Evolutionary conservation across 1,284 basidiomycete species (phyloP), one percentile per base, ranked within the genome.

Genomic region (Fereydounia khargensis): DNA sequence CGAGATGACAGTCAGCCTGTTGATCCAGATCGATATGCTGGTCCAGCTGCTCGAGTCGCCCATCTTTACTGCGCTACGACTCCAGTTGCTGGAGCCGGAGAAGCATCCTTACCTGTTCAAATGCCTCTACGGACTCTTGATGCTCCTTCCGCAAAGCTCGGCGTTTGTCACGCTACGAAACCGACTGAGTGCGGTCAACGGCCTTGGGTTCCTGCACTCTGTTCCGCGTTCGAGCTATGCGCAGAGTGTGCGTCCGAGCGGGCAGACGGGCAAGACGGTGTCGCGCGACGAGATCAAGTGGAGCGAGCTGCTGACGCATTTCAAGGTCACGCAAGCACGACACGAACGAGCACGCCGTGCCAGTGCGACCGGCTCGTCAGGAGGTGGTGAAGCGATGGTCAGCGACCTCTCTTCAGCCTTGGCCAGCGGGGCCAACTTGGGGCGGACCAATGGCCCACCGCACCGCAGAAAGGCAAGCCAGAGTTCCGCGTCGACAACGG

Each of bases 31-130:
- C 25, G 95, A 98, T 79, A 97, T 97, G 76, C 84, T 99, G 6
- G 94, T 99, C 11, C 94, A 98, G 77, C 81, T 99, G 7, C 91
- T 99, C 50, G 95, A 99, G 77, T 92, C 89, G 5, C 95, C 95
- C 0, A 91, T 98, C 6, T 99, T 98, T 75, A 98, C 94, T 31
- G 92, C 94, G 73, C 82, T 99, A n/a, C 88, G 94, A 14, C 80
- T 99, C 4, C 95, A 99, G 77, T 82, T 99, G 6, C 82, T 99
- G 32, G 95, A 99, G 74, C 95, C 95, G 6, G 94, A 98, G 63
- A 85, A 86, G 83, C 86, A 97, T 73, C 94, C 95, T 0, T 89
- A 89, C 78, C 81, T 99, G 18, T 92, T 94, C 82, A 99, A 99
- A 76, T 96, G 92, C 66, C 81, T 99, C 6, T 99, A 98, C 73